Evolutionary conservation across 2,329 filamentous ascomycete genomes (phyloP), one percentile per base, ranked within the genome.

Genomic region (Cladophialophora carrionii): DNA sequence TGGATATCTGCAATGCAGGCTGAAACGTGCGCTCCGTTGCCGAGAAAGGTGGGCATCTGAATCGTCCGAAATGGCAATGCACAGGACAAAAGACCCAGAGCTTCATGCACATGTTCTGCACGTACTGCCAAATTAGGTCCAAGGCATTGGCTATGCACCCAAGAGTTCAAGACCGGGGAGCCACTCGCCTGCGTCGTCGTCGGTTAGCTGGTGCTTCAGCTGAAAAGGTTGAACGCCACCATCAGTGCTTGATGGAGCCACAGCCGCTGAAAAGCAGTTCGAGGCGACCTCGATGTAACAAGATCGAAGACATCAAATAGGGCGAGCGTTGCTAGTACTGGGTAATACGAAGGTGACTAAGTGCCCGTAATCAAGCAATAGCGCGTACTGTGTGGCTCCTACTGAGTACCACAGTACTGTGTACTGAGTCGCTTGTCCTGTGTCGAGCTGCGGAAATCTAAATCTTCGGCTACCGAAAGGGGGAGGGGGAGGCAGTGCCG

Each of bases 1-100:
- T 54, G 51, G 51, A 54, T 22, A 32, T 14, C 8, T 34, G 52
- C 52, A 54, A 52, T 34, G 57, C 46, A 53, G 29, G 57, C 46
- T 52, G 43, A 49, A 49, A 49, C 24, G 41, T 29, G 48, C 20
- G 8, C 8, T 26, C 8, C 46, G 24, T 24, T 12, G 24, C 22
- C 48, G 24, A 51, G 48, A 51, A 51, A 51, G 48, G 52, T 32
- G 29, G 24, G 17, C n/a, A 29, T 29, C 12, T 43, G 37, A 43
- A 51, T n/a, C 20, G 57, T 17, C 14, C 31, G 9, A 41, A 52
- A 41, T 49, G 46, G 31, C 57, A 22, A 24, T 20, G 20, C 46
- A 34, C 43, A 60, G 12, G 22, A n/a, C n/a, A 41, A 51, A 22
- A 51, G 52, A 8, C 32, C n/a, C 57, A 58, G 31, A 41, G 31